Percentiles rank a stretch among this genome's conserved stretches.
phyloP scores from a whole-genome alignment of 2,329 filamentous ascomycete species.

The Zalaria obscura region DNA sequence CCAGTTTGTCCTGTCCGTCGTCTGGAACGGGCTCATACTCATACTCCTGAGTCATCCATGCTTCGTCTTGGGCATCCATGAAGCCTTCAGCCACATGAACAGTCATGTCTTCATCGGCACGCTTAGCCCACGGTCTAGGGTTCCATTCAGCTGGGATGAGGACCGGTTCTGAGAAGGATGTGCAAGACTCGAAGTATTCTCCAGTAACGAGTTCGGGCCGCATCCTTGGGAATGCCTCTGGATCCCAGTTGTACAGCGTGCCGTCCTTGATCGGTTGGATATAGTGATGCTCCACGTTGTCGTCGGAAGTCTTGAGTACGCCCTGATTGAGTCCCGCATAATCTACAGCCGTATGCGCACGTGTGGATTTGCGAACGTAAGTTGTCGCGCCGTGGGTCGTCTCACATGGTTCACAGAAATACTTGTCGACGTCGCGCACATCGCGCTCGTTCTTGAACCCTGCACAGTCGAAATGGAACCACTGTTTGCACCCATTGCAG shows the following conservation, averaged over 20 bases:
- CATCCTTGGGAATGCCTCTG: conserved; percentile 50
- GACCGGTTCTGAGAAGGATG: conserved; percentile 52
- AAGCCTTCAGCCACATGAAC: conserved; percentile 12
- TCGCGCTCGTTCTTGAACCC: conserved; percentile 51
- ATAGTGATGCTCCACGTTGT: conserved; percentile 53
- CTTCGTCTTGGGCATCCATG: conserved; percentile 2
- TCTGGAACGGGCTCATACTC: conserved; percentile 37
- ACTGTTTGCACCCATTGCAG: conserved; percentile 53
- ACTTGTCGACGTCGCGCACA: conserved; percentile 53
- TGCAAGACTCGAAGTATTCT: conserved; percentile 48
- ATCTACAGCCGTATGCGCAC: conserved; percentile 51
- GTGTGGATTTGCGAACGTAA: conserved; percentile 50
- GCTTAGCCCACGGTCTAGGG: conserved; percentile 29
- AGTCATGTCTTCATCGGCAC: conserved; percentile 1
- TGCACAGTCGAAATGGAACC: conserved; percentile 55
- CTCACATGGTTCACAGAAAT: conserved; percentile 47
- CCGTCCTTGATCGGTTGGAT: conserved; percentile 53
- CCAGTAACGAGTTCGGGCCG: conserved; percentile 47
- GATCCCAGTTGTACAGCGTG: conserved; percentile 40
- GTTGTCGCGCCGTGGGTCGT: conserved; percentile 48
- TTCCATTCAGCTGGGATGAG: conserved; percentile 50
- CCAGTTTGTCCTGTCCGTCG: conserved; percentile 49
- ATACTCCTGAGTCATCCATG: conserved; percentile 22
- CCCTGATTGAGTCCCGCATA: conserved; percentile 55
- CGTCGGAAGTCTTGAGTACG: conserved; percentile 49